Evolutionary conservation across 2,329 filamentous ascomycete genomes (phyloP).

Genomic region (Colletotrichum australisinense): DNA sequence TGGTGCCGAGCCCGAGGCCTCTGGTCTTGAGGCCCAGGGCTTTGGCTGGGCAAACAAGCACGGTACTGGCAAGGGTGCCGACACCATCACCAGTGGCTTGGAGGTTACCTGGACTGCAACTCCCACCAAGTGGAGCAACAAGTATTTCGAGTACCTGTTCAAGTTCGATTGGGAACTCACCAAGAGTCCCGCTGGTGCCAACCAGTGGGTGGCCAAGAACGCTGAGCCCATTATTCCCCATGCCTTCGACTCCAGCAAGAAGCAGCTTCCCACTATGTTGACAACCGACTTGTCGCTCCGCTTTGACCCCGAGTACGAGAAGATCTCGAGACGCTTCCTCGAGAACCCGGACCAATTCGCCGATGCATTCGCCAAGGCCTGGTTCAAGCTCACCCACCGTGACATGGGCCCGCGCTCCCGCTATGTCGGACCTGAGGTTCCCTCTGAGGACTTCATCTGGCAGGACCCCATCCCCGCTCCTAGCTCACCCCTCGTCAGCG

Average conservation of each 20-base stretch:
- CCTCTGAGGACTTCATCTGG: slow-evolving; percentile 77
- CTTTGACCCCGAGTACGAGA: slow-evolving; percentile 78
- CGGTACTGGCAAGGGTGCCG: slow-evolving; percentile 72
- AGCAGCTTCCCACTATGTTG: slow-evolving; percentile 79
- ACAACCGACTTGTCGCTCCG: slow-evolving; percentile 80
- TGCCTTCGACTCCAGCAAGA: slow-evolving; percentile 76
- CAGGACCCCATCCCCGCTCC: slow-evolving; percentile 76
- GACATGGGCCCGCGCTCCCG: slow-evolving; percentile 79
- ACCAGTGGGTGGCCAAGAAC: slow-evolving; percentile 83
- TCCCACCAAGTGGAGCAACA: slow-evolving; percentile 80
- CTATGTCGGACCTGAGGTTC: slow-evolving; percentile 81
- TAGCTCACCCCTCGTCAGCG: slow-evolving; percentile 68
- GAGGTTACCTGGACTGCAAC: slow-evolving; percentile 85
- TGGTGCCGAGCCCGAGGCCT: slow-evolving; percentile 75
- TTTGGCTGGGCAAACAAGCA: slow-evolving; percentile 77
- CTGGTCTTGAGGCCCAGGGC: slow-evolving; percentile 73
- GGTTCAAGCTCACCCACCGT: slow-evolving; percentile 87
- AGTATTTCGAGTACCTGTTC: slow-evolving; percentile 81
- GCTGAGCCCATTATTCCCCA: slow-evolving; percentile 76
- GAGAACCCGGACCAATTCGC: slow-evolving; percentile 75
- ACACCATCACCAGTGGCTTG: slow-evolving; percentile 80
- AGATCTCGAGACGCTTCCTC: slow-evolving; percentile 78
- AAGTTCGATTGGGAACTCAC: slow-evolving; percentile 81
- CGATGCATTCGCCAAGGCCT: slow-evolving; percentile 78
- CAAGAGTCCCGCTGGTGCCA: slow-evolving; percentile 80